Evolutionary conservation across 306 rosid genomes (phyloP).

Genomic region (Medicago arabica): DNA sequence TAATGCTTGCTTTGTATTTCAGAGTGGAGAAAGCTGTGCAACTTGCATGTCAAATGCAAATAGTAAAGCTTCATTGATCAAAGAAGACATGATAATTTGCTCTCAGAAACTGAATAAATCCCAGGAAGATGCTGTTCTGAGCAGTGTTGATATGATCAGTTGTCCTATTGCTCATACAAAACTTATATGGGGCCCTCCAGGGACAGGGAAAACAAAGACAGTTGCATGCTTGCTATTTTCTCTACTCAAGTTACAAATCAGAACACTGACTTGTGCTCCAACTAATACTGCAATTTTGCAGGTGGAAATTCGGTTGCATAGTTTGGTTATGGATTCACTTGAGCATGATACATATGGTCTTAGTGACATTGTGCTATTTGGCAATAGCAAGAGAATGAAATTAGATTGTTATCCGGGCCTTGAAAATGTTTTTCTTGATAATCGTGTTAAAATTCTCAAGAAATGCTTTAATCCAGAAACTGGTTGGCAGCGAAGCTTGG

Average conservation of each 20-base stretch:
- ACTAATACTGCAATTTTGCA: conserved; percentile 24
- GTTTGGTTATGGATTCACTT: background rate
- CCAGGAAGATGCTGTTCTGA: conserved; percentile 52
- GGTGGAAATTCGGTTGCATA: background rate
- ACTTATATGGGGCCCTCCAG: conserved; percentile 74
- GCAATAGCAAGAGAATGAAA: conserved; percentile 43
- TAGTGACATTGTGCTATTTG: conserved; percentile 43
- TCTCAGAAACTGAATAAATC: conserved; percentile 51
- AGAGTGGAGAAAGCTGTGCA: background rate
- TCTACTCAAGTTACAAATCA: background rate
- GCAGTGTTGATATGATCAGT: conserved; percentile 41
- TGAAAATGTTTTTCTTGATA: conserved; percentile 39
- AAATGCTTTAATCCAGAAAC: background rate
- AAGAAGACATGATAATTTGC: background rate
- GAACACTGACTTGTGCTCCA: conserved; percentile 22
- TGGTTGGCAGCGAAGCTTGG: conserved; percentile 40
- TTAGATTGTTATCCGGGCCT: background rate
- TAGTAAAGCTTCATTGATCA: background rate
- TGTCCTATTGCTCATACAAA: conserved; percentile 37
- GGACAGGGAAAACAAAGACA: conserved; percentile 40
- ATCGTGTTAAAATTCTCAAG: conserved; percentile 17
- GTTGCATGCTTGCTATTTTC: conserved; percentile 18
- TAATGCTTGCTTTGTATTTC: background rate
- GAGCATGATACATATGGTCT: conserved; percentile 35
- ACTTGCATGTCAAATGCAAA: background rate